Evolutionary conservation across 192 early-diverging fungal genomes (phyloP).

Genomic region (Podila minutissima): DNA sequence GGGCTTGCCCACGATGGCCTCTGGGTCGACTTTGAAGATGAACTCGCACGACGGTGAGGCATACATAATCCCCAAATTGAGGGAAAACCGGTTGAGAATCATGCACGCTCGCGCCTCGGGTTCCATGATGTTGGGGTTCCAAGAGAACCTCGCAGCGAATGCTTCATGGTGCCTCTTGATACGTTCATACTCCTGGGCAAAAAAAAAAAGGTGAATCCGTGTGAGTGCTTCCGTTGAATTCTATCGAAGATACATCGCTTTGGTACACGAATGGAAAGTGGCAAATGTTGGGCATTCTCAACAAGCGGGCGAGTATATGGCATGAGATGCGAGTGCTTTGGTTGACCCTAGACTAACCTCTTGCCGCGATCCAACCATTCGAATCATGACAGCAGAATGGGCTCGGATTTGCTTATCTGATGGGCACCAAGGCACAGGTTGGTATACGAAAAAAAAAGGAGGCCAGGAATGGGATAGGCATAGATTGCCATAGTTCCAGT

Average conservation of each 20-base stretch:
- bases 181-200: conserved; percentile 29
- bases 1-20: conserved; percentile 25
- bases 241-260: too few species aligned
- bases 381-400: conserved; percentile 32
- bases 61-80: conserved; percentile 39
- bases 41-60: conserved; percentile 38
- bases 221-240: too few species aligned
- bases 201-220: too few species aligned
- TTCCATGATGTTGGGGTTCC: conserved; percentile 33
- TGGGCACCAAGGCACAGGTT: too few species aligned
- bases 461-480: too few species aligned
- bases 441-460: too few species aligned
- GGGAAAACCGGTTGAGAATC: conserved; percentile 50
- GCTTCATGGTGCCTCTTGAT: conserved; percentile 40
- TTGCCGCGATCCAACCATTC: conserved; percentile 27
- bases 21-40: conserved; percentile 30
- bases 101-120: conserved; percentile 49
- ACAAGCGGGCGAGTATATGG: too few species aligned
- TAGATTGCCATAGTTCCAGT: neutral
- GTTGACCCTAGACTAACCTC: conserved; percentile 6
- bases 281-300: too few species aligned
- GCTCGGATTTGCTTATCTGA: conserved; percentile 26
- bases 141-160: conserved; percentile 16
- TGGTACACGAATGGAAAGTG: too few species aligned
- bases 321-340: too few species aligned